These are phyloP conservation scores for Trifolium fragiferum DNA, from an alignment of 306 rosid species.

Conservation along the genomic window DNA sequence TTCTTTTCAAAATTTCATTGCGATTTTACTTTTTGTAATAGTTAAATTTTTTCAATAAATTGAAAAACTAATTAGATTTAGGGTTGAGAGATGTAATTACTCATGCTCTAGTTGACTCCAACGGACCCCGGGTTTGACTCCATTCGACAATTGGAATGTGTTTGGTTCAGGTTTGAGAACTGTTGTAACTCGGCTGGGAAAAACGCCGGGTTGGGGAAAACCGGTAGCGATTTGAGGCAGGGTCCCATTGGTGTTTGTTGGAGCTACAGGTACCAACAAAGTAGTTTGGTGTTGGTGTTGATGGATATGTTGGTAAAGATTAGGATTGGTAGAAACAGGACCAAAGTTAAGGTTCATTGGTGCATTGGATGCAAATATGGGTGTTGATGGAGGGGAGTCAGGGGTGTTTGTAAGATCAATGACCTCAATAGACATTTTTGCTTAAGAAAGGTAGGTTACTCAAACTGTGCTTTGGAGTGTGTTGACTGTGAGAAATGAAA, in stretches of 20 bases:
- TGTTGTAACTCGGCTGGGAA: background rate
- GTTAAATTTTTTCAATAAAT: too few species aligned
- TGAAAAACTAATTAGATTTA: too few species aligned
- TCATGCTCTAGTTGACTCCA: constrained; percentile 35
- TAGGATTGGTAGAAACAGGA: background rate
- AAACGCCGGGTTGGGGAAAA: background rate
- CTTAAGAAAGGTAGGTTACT: background rate
- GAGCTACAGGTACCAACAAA: background rate
- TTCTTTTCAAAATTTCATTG: too few species aligned
- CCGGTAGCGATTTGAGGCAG: background rate
- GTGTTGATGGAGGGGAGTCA: constrained; percentile 20
- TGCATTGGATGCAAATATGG: background rate
- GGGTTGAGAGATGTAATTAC: constrained; percentile 11
- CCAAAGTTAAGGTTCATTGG: background rate
- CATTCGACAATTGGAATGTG: background rate
- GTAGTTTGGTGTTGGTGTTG: background rate
- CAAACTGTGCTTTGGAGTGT: background rate
- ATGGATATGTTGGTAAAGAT: background rate
- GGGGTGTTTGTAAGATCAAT: constrained; percentile 28
- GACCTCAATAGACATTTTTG: constrained; percentile 14
- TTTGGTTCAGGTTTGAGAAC: background rate
- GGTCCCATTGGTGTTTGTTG: background rate
- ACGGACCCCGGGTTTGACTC: background rate
- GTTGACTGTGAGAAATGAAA: background rate
- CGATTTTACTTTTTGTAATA: background rate